These are phyloP conservation scores for Iris pallida DNA, from an alignment of 116 monocot genomes.

Conservation along the genomic window DNA sequence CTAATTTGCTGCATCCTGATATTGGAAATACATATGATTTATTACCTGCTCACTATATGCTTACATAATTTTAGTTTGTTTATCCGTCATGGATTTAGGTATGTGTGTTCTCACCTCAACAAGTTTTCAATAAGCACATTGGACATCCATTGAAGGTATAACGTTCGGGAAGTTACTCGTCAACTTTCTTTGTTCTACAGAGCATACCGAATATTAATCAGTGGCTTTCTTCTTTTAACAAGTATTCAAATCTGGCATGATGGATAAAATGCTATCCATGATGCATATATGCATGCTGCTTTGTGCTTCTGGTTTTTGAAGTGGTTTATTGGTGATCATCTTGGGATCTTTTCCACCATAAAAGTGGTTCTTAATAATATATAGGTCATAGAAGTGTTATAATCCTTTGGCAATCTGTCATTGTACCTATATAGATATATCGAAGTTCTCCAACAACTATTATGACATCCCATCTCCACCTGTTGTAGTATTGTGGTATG, in stretches of 20 bases:
- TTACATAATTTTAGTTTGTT: neutral
- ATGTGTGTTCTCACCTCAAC: neutral
- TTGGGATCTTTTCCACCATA: too few species aligned
- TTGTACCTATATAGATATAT: too few species aligned
- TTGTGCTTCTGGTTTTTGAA: too few species aligned
- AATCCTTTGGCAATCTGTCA: too few species aligned
- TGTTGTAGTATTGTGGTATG: too few species aligned
- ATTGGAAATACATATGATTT: neutral
- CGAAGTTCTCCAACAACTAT: too few species aligned
- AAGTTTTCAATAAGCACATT: neutral
- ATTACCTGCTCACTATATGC: neutral
- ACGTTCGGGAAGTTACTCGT: neutral
- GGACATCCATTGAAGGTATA: neutral
- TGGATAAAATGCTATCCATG: neutral
- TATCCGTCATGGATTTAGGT: neutral
- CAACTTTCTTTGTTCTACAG: neutral
- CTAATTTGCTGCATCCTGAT: too few species aligned
- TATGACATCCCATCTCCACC: too few species aligned
- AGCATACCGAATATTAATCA: neutral
- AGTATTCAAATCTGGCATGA: neutral
- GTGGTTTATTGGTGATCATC: too few species aligned
- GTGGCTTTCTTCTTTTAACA: neutral
- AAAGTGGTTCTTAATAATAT: too few species aligned
- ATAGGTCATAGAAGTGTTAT: too few species aligned
- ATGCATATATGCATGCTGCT: neutral